Percentiles rank a stretch among this genome's conserved stretches.
Evolutionary conservation across 305 asterid species (phyloP).

Genomic region (Fraxinus platypoda): DNA sequence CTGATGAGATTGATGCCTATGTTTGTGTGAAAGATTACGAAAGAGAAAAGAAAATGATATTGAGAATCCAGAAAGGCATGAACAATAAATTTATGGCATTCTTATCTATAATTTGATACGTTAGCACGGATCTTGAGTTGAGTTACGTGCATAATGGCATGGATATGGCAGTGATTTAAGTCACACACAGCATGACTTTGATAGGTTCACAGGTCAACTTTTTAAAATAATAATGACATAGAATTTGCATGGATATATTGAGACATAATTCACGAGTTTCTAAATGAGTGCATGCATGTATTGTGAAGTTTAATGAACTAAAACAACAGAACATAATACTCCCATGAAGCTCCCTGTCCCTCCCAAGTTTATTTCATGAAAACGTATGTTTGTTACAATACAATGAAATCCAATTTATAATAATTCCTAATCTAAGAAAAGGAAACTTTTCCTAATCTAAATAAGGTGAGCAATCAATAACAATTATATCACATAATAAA

Average conservation of each 20-base stretch:
- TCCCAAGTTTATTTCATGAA: too few species aligned
- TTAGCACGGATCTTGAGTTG: background rate
- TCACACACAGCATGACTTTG: background rate
- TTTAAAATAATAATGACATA: background rate
- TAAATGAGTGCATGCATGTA: background rate
- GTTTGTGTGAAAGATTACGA: background rate
- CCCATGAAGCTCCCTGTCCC: too few species aligned
- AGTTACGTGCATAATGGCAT: background rate
- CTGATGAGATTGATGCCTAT: background rate
- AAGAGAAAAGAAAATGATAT: background rate
- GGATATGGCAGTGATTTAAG: background rate
- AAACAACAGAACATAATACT: too few species aligned
- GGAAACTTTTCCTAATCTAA: too few species aligned
- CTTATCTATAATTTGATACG: background rate
- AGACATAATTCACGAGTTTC: background rate
- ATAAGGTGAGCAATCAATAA: too few species aligned
- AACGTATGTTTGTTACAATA: too few species aligned
- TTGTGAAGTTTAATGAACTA: too few species aligned
- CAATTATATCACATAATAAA: too few species aligned
- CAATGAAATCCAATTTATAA: too few species aligned
- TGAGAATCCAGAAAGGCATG: background rate
- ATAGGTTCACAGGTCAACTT: background rate
- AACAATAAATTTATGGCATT: background rate
- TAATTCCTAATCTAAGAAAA: too few species aligned
- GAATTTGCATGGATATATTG: background rate